Evolutionary conservation across 768 basidiomycete genomes (phyloP), one percentile per base, ranked within the genome.

Genomic region (Clathrus columnatus): DNA sequence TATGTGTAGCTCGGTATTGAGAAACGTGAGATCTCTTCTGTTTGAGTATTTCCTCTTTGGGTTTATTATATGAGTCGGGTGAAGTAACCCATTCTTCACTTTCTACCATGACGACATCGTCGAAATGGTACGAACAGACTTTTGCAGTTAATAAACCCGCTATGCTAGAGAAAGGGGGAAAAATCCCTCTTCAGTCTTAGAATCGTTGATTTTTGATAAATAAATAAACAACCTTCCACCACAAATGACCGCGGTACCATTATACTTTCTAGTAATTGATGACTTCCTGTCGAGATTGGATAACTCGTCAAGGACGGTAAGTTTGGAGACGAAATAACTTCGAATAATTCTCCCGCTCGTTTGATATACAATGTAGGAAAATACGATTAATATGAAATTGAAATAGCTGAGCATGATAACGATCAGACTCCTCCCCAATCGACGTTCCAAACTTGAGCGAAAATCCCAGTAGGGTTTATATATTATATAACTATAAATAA

Each of bases 101-200:
- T 45, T 68, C 67, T n/a, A 68, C 57, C 11, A 68, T 59, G 16
- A 68, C 26, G 45, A 68, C 67, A 11, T 58, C 42, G 24, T 65
- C 62, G 51, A 66, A 68, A 48, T 66, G 65, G 51, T 65, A 59
- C 8, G 61, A 53, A 46, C 67, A 68, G 2, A 65, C 62, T 23
- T 64, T 54, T 0, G 67, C 67, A 4, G 64, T 46, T 7, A 67
- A 51, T 14, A 67, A 52, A 23, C 67, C 67, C 1, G 60, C 61
- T 20, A 68, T 57, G 48, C 67, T 68, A 50, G 23, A 2, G 41
- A 52, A 21, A 36, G 20, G n/a, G n/a, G n/a, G n/a, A n/a, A n/a
- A n/a, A n/a, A n/a, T n/a, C n/a, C n/a, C n/a, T n/a, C n/a, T n/a
- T n/a, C n/a, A n/a, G 47, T 30, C 17, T 20, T 18, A 45, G 30